Evolutionary conservation across 176 grass and related monocot genomes (phyloP), one percentile per base, ranked within the genome.

Genomic region (Musa schizocarpa): DNA sequence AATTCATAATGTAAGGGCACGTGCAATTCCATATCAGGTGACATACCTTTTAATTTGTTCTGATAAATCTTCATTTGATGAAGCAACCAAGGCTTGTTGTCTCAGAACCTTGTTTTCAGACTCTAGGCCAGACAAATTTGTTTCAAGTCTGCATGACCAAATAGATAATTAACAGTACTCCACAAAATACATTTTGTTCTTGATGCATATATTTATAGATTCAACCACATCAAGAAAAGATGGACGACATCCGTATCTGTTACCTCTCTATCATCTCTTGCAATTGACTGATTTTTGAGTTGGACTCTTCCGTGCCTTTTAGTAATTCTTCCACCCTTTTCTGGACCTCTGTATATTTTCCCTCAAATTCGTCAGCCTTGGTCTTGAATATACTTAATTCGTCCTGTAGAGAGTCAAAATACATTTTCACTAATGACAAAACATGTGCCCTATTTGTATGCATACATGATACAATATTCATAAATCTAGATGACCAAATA

Each of bases 321-420:
- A 70, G 74, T 74, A 96, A 73, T 43, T 72, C 76, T 34, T 92
- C 89, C 9, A 85, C 79, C 52, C 84, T 72, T 55, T 76, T 88
- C 67, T 92, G 83, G 71, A 83, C 64, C 77, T 96, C 87, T 56
- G 63, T 77, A 64, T 87, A 81, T 81, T 76, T 90, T 24, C 78
- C 78, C 77, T 96, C 93, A 72, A 92, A 87, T 83, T 96, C 85
- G 58, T 90, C 83, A 83, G 89, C 87, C 78, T 90, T 96, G 13
- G 11, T 77, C 87, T 84, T 88, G 83, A 90, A 90, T 54, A 54
- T 85, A 67, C 48, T 63, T 65, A 96, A 76, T 50, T 92, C 87
- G 48, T 81, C 81, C 93, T 96, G 77, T 13, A 79, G 50, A 75
- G 25, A 86, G 81, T 11, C 67, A 59, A 54, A 55, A n/a, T 61